Conservation (phyloP, 2,329 filamentous ascomycete genomes). For the Trichophyton simii region DNA sequence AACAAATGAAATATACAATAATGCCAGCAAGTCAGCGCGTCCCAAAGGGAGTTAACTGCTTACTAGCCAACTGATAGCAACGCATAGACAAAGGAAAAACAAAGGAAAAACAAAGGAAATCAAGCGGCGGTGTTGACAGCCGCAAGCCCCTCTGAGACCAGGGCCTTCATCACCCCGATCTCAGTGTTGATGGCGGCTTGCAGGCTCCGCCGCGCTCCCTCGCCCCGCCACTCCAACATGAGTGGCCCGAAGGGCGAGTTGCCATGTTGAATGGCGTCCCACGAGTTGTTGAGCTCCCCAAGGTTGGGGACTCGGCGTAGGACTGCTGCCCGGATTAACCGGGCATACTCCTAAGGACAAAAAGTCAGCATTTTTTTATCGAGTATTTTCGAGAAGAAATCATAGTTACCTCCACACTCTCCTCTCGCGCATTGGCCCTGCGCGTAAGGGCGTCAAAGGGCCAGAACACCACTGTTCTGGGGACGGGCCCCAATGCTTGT, state of each 20-base stretch:
- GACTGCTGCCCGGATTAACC: slow-evolving; percentile 9
- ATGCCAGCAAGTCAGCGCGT: not conserved
- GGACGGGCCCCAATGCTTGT: slow-evolving; percentile 14
- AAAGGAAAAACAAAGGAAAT: slow-evolving; percentile 2
- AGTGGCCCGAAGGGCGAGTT: slow-evolving; percentile 13
- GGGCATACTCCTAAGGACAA: slow-evolving; percentile 11
- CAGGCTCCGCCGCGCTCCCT: slow-evolving; percentile 10
- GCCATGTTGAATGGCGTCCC: slow-evolving; percentile 8
- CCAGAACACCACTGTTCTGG: slow-evolving; percentile 24
- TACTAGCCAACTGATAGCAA: not conserved
- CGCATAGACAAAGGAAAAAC: slow-evolving; percentile 1
- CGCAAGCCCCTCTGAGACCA: slow-evolving; percentile 13
- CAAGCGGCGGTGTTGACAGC: slow-evolving; percentile 4
- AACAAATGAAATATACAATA: not conserved
- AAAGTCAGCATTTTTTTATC: not conserved
- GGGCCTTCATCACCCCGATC: slow-evolving; percentile 3
- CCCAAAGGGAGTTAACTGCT: not conserved
- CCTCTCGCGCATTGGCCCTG: slow-evolving; percentile 15
- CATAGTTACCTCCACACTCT: slow-evolving; percentile 19
- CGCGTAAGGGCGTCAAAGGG: slow-evolving; percentile 29
- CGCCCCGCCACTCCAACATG: slow-evolving; percentile 12
- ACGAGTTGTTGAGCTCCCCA: slow-evolving; percentile 11
- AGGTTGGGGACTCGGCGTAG: slow-evolving; percentile 6
- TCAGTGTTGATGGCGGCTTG: slow-evolving; percentile 13
- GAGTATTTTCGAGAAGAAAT: not conserved